Evolutionary conservation across 441 rosid species (phyloP).

Genomic region (Eutrema salsugineum): DNA sequence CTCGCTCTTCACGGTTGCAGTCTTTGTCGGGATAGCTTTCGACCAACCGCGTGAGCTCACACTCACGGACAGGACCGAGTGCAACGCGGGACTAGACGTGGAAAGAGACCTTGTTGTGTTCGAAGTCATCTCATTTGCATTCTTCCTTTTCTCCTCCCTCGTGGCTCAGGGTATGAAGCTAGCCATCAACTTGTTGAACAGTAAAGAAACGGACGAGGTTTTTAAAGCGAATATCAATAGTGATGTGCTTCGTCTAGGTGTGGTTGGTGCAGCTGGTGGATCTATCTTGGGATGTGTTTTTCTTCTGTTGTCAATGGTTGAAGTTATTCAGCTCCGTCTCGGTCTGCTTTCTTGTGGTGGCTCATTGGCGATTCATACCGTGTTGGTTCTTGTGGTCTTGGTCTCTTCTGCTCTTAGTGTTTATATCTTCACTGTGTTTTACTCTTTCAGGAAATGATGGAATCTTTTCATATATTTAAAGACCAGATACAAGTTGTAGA

Average conservation of each 20-base stretch:
- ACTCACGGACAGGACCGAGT: slow-evolving; percentile 21
- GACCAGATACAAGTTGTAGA: neutral
- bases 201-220: slow-evolving; percentile 24
- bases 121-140: slow-evolving; percentile 30
- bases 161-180: slow-evolving; percentile 35
- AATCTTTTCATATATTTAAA: neutral
- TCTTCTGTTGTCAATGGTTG: slow-evolving; percentile 28
- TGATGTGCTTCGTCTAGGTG: slow-evolving; percentile 29
- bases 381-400: slow-evolving; percentile 25
- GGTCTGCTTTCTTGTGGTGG: slow-evolving; percentile 30
- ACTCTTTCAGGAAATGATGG: slow-evolving; percentile 31
- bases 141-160: slow-evolving; percentile 32
- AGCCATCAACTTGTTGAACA: slow-evolving; percentile 26
- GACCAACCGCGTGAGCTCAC: slow-evolving; percentile 18
- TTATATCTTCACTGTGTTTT: slow-evolving; percentile 28
- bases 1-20: slow-evolving; percentile 33
- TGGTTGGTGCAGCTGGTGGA: slow-evolving; percentile 32
- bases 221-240: slow-evolving; percentile 23
- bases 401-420: slow-evolving; percentile 29
- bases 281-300: slow-evolving; percentile 23
- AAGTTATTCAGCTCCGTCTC: slow-evolving; percentile 25
- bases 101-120: slow-evolving; percentile 26
- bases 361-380: slow-evolving; percentile 11
- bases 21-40: slow-evolving; percentile 29
- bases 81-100: slow-evolving; percentile 28